These are phyloP conservation scores for Peronospora belbahrii DNA, from an alignment of 352 stramenopile species.

Conservation along the genomic window DNA sequence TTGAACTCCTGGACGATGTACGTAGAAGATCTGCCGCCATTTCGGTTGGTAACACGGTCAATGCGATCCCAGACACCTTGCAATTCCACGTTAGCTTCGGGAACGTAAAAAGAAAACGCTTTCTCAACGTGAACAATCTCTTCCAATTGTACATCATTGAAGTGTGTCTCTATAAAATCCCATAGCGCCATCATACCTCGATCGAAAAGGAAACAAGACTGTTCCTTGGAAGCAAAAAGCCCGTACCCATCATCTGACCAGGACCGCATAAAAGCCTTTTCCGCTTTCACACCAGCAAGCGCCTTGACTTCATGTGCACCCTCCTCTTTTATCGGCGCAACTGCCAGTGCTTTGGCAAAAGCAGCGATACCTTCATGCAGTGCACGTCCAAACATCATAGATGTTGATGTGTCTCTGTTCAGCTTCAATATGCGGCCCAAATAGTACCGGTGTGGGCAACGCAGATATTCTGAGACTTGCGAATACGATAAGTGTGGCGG, in stretches of 20 bases:
- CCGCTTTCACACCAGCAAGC: conserved; percentile 10
- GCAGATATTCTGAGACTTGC: conserved; percentile 72
- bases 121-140: conserved; percentile 55
- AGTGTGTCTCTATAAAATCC: conserved; percentile 38
- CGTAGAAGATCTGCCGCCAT: conserved; percentile 2
- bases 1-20: conserved; percentile 81
- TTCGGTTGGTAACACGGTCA: conserved; percentile 22
- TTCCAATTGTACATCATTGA: conserved; percentile 8
- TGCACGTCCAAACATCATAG: conserved; percentile 69
- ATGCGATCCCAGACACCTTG: conserved; percentile 76
- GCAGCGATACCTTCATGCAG: conserved; percentile 64
- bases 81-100: conserved; percentile 42
- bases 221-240: conserved; percentile 34
- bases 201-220: conserved; percentile 28
- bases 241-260: conserved; percentile 27
- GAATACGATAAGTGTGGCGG: conserved; percentile 71
- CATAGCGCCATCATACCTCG: conserved; percentile 32
- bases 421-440: conserved; percentile 60
- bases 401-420: conserved; percentile 31
- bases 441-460: conserved; percentile 77
- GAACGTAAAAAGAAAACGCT: conserved; percentile 46
- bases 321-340: conserved; percentile 1
- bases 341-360: conserved; percentile 30
- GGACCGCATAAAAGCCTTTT: conserved; percentile 21
- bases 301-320: conserved; percentile 8